A percentile compares a stretch with the other conserved stretches of the same genome.
These are phyloP conservation scores for Prunus armeniaca DNA, from an alignment of 306 rosid genomes.

Conservation along the genomic window DNA sequence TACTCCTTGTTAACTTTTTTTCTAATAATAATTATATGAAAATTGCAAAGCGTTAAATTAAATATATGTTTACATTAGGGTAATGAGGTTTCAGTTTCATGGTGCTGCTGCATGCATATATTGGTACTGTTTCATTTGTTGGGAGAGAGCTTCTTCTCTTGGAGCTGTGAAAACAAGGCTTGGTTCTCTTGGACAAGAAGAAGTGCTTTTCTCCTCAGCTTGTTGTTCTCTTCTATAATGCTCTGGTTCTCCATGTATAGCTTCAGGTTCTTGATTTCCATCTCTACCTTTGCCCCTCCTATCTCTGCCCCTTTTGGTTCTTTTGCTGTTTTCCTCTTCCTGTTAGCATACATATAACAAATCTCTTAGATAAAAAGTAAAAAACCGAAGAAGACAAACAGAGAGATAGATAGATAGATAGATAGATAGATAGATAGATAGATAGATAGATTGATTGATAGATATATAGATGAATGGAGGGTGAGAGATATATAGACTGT, in stretches of 20 bases:
- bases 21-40: not conserved
- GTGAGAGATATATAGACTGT: not conserved
- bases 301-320: slow-evolving; percentile 25
- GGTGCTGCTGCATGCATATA: not conserved
- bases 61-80: not conserved
- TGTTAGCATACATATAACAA: slow-evolving; percentile 21
- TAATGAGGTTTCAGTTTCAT: not conserved
- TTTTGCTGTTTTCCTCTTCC: slow-evolving; percentile 43
- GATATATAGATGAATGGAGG: not conserved
- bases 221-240: slow-evolving; percentile 70
- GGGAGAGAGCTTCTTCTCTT: slow-evolving; percentile 27
- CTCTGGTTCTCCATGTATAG: slow-evolving; percentile 61
- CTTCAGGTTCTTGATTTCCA: slow-evolving; percentile 66
- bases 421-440: not conserved
- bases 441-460: not conserved
- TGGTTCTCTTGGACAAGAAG: slow-evolving; percentile 78
- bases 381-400: not conserved
- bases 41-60: not conserved
- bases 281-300: slow-evolving; percentile 35
- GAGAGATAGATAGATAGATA: not conserved
- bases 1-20: not conserved
- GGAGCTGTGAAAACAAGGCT: slow-evolving; percentile 54
- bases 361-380: not conserved
- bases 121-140: slow-evolving; percentile 11
- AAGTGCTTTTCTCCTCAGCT: slow-evolving; percentile 67